Percentiles rank a stretch among this genome's conserved stretches.
These are phyloP conservation scores for Cercospora canescens DNA, from an alignment of 2,329 filamentous ascomycete genomes.

Conservation along the genomic window DNA sequence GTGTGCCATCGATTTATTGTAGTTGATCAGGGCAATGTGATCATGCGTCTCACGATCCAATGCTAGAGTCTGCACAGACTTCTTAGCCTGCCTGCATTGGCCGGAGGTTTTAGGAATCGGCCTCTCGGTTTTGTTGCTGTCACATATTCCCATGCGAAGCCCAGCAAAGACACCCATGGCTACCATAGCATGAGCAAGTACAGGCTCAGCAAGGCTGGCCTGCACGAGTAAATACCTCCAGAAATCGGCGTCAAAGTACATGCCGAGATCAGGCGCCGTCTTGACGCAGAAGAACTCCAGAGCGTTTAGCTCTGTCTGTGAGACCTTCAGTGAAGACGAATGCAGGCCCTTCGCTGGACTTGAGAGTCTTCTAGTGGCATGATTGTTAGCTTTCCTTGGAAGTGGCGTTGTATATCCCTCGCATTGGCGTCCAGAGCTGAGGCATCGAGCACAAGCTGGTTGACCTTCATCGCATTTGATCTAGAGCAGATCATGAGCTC, in stretches of 20 bases:
- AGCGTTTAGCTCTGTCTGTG: not conserved
- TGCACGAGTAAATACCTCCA: not conserved
- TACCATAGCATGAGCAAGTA: not conserved
- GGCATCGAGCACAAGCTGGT: not conserved
- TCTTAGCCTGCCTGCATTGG: no score
- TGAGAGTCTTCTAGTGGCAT: not conserved
- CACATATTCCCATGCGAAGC: not conserved
- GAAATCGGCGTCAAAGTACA: not conserved
- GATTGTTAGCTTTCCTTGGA: not conserved
- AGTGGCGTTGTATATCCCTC: not conserved
- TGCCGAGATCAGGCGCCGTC: not conserved
- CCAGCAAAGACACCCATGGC: not conserved
- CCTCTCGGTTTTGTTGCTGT: not conserved
- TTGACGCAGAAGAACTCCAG: constrained; percentile 1
- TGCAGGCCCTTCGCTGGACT: not conserved
- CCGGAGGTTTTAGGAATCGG: no score
- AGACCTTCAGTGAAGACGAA: not conserved
- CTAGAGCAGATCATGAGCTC: not conserved
- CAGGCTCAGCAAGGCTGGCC: not conserved
- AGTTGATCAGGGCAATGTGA: not conserved
- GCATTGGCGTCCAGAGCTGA: not conserved
- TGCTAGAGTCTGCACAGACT: no score
- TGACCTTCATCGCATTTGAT: not conserved
- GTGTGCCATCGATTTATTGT: not conserved
- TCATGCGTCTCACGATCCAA: no score